Evolutionary conservation across 768 basidiomycete genomes (phyloP).

Genomic region (Pisolithus orientalis): DNA sequence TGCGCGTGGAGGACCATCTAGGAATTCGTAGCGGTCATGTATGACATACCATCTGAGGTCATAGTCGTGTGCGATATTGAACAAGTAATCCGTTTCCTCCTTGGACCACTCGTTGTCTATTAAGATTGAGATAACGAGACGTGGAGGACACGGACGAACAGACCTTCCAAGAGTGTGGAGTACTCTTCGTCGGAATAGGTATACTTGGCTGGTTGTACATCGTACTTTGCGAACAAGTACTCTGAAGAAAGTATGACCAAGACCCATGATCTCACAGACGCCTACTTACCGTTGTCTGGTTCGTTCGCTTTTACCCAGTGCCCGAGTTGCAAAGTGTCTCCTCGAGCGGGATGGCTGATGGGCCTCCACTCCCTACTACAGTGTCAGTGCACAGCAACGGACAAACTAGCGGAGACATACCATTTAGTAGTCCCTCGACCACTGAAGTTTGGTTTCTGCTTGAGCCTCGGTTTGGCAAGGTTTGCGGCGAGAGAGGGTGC

Average conservation of each 20-base stretch:
- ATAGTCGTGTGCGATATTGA: slow-evolving; percentile 70
- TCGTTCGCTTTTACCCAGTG: slow-evolving; percentile 81
- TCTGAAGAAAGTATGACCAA: slow-evolving; percentile 33
- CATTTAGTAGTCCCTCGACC: slow-evolving; percentile 63
- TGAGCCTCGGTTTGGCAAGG: slow-evolving; percentile 74
- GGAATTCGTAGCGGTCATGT: slow-evolving; percentile 82
- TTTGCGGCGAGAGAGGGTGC: slow-evolving; percentile 80
- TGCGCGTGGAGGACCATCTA: slow-evolving; percentile 44
- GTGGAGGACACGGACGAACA: slow-evolving; percentile 1
- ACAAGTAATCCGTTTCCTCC: slow-evolving; percentile 92
- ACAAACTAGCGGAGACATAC: slow-evolving; percentile 31
- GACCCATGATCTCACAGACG: neutral
- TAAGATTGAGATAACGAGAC: neutral
- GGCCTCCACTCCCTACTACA: slow-evolving; percentile 62
- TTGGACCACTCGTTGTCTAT: slow-evolving; percentile 82
- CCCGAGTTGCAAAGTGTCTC: slow-evolving; percentile 58
- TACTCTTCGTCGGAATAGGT: slow-evolving; percentile 88
- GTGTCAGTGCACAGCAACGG: neutral
- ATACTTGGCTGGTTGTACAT: slow-evolving; percentile 56
- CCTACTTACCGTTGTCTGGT: slow-evolving; percentile 44
- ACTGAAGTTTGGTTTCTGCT: slow-evolving; percentile 78
- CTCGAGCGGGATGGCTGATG: slow-evolving; percentile 69
- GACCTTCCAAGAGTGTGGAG: slow-evolving; percentile 68
- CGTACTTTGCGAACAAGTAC: slow-evolving; percentile 81
- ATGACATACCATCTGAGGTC: slow-evolving; percentile 89